Evolutionary conservation across 169 alveolate genomes (phyloP).

Genomic region (Plasmodium adleri): DNA sequence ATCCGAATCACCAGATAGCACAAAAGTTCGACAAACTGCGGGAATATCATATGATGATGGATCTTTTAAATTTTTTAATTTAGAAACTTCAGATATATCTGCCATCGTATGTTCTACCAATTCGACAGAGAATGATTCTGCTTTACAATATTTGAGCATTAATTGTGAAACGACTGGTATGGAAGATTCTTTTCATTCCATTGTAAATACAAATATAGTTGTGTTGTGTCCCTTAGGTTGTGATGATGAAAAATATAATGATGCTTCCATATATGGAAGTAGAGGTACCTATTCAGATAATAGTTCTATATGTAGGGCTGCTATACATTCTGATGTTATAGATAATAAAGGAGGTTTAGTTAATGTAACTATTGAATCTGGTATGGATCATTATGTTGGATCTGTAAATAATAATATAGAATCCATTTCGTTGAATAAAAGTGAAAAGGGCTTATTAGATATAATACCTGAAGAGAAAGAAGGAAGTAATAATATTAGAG

Average conservation of each 20-base stretch:
- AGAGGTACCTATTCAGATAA: slow-evolving; percentile 89
- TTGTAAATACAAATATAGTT: slow-evolving; percentile 87
- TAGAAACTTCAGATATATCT: slow-evolving; percentile 87
- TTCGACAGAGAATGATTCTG: slow-evolving; percentile 83
- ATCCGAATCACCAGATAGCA: slow-evolving; percentile 72
- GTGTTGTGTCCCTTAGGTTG: slow-evolving; percentile 91
- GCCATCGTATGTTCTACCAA: slow-evolving; percentile 92
- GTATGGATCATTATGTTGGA: slow-evolving; percentile 88
- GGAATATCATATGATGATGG: slow-evolving; percentile 88
- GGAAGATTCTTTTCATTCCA: slow-evolving; percentile 67
- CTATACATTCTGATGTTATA: slow-evolving; percentile 91
- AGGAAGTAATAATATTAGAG: slow-evolving; percentile 46
- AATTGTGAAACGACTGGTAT: slow-evolving; percentile 75
- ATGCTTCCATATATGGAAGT: slow-evolving; percentile 86
- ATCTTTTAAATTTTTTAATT: slow-evolving; percentile 86
- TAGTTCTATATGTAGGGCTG: slow-evolving; percentile 92
- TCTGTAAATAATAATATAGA: slow-evolving; percentile 88
- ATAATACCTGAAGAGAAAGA: slow-evolving; percentile 73
- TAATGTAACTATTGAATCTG: slow-evolving; percentile 89
- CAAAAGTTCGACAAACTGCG: slow-evolving; percentile 83
- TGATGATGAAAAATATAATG: slow-evolving; percentile 71
- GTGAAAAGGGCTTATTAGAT: slow-evolving; percentile 82
- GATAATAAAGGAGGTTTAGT: slow-evolving; percentile 87
- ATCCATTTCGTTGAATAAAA: slow-evolving; percentile 85
- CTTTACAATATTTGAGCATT: slow-evolving; percentile 78